Base-by-base conservation (phyloP, 306 rosid species). In the Alnus glutinosa region DNA sequence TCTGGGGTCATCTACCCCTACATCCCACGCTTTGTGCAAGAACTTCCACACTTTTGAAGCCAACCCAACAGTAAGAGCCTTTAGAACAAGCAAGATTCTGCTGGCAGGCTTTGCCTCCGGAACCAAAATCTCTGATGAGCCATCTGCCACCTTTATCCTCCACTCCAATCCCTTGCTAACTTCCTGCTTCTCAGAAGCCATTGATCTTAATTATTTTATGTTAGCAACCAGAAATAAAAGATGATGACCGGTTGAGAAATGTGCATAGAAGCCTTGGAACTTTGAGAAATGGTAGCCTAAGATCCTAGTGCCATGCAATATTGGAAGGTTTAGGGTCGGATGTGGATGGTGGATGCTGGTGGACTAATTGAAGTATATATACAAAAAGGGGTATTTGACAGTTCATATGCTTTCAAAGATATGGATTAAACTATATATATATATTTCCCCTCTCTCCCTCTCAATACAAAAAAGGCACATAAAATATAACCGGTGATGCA, bases 1-100 rank as follows among this genome's bases (percentile, higher is more conserved):
- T 82, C 89, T 90, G 7, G 98, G 98, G n/a, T 95, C 99, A 79
- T 83, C 84, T 32, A 82, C 77, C 1, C 96, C 99, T 15, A 95
- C 1, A 0, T 87, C 86, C 97, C 97, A 93, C 9, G 97, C 96
- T 80, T 90, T 90, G 74, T 77, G 78, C 63, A 88, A 39, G 78
- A 95, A 91, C 50, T 48, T 85, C 69, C 84, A 68, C 19, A 81
- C 19, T 85, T 88, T 92, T 54, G 76, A 44, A 58, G 67, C 77
- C 61, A 91, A 1, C 63, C 90, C 81, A 57, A 37, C 48, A 64
- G 75, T 76, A 18, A 82, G 30, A 64, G 69, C 82, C 85, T 86
- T 84, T 47, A 89, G 23, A 51, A 81, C 62, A 44, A 72, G 77
- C 51, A 77, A 58, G 46, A 78, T 18, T 71, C 75, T 77, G 75